Percentiles rank a stretch among this genome's conserved stretches.
Conservation (phyloP, 2,329 filamentous ascomycete genomes). For the Colletotrichum endophyticum region DNA sequence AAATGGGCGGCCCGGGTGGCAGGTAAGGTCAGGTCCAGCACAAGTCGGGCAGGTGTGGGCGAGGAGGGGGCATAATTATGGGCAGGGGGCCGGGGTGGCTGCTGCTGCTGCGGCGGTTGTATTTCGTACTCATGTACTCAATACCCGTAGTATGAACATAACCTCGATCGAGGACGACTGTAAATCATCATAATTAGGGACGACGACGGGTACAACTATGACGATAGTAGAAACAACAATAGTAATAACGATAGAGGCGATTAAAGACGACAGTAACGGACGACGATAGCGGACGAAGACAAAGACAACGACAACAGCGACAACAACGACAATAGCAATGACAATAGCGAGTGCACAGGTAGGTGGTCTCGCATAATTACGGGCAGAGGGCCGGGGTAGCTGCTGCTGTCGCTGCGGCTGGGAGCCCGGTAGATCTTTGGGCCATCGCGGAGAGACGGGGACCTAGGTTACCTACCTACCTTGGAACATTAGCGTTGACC, state of each 20-base stretch:
- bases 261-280: background rate
- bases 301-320: background rate
- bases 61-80: background rate
- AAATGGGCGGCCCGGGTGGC: slow-evolving; percentile 14
- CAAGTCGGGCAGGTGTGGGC: background rate
- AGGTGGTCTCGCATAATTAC: background rate
- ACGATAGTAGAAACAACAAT: background rate
- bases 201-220: background rate
- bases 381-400: background rate
- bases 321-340: background rate
- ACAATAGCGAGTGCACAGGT: background rate
- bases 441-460: background rate
- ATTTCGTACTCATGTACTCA: background rate
- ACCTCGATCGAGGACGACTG: background rate
- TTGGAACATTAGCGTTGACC: background rate
- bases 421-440: background rate
- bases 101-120: background rate
- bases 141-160: background rate
- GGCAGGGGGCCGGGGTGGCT: background rate
- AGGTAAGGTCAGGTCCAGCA: background rate
- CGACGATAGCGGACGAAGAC: no score
- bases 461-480: no score
- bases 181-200: background rate
- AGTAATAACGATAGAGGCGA: background rate
- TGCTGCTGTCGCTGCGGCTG: background rate